Conservation (phyloP, 2,329 filamentous ascomycete genomes). For the Xylariales sp. region DNA sequence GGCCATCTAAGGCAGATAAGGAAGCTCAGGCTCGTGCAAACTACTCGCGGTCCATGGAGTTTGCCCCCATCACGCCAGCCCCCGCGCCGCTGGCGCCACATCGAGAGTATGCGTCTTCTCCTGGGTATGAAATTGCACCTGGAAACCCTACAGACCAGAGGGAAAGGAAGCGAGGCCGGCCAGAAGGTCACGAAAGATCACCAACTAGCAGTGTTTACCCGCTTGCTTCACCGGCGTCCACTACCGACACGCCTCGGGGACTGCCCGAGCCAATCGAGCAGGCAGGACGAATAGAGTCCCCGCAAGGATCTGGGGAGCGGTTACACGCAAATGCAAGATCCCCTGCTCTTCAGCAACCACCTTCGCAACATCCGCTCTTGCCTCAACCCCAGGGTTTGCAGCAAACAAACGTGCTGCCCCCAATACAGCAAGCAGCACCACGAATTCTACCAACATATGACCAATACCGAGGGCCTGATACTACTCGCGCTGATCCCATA, state of each 20-base stretch:
- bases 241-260: constrained; percentile 23
- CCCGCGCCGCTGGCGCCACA: constrained; percentile 18
- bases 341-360: constrained; percentile 19
- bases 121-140: constrained; percentile 26
- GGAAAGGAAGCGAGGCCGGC: constrained; percentile 18
- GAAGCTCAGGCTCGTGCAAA: constrained; percentile 28
- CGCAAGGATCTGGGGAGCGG: constrained; percentile 18
- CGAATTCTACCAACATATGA: constrained; percentile 18
- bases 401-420: constrained; percentile 14
- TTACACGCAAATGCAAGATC: constrained; percentile 21
- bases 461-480: constrained; percentile 14
- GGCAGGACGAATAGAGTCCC: constrained; percentile 18
- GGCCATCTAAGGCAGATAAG: constrained; percentile 41
- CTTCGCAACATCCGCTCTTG: constrained; percentile 17
- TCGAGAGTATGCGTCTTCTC: constrained; percentile 26
- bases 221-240: constrained; percentile 22
- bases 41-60: constrained; percentile 23
- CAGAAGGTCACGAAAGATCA: constrained; percentile 20
- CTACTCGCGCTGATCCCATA: constrained; percentile 21
- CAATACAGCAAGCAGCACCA: constrained; percentile 19
- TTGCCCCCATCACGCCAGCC: constrained; percentile 24
- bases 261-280: constrained; percentile 24
- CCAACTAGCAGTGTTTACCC: constrained; percentile 18
- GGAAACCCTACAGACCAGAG: constrained; percentile 18
- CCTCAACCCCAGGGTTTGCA: constrained; percentile 19